Conservation (phyloP, 164 flowering plant species). For the Dillenia turbinata region DNA sequence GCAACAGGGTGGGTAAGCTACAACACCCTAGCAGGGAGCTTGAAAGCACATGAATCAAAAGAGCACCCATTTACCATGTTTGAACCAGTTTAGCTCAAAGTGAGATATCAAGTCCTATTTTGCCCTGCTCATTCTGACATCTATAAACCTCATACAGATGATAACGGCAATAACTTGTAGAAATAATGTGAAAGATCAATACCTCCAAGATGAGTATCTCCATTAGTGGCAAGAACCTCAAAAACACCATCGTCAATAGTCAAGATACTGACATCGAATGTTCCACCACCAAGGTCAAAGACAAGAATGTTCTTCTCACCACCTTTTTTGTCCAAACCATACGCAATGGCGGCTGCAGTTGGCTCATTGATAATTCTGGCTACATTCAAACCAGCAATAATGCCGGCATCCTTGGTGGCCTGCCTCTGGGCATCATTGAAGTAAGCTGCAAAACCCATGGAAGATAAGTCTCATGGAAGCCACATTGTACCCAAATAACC, state of each 20-base stretch:
- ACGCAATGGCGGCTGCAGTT: constrained; percentile 34
- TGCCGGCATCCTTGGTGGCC: constrained; percentile 35
- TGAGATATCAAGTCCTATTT: no score
- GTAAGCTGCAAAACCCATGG: constrained; percentile 19
- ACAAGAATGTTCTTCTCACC: constrained; percentile 34
- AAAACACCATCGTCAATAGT: constrained; percentile 43
- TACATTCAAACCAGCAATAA: constrained; percentile 30
- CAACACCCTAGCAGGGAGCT: no score
- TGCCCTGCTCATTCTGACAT: no score
- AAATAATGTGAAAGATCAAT: neutral
- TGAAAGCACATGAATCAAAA: no score
- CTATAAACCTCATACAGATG: no score
- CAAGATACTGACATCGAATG: constrained; percentile 50
- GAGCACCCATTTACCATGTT: no score
- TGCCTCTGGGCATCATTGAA: constrained; percentile 36
- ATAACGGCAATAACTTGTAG: no score
- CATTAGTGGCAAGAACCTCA: constrained; percentile 46
- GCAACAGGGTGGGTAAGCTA: neutral
- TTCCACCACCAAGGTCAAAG: constrained; percentile 57
- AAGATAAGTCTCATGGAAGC: neutral
- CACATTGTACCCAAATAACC: no score
- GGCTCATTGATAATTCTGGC: constrained; percentile 32
- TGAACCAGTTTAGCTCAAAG: no score
- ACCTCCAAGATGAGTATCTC: constrained; percentile 54
- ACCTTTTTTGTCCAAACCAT: constrained; percentile 32